Base-by-base conservation (phyloP, 208 protist genomes). In the Novymonas esmeraldas region DNA sequence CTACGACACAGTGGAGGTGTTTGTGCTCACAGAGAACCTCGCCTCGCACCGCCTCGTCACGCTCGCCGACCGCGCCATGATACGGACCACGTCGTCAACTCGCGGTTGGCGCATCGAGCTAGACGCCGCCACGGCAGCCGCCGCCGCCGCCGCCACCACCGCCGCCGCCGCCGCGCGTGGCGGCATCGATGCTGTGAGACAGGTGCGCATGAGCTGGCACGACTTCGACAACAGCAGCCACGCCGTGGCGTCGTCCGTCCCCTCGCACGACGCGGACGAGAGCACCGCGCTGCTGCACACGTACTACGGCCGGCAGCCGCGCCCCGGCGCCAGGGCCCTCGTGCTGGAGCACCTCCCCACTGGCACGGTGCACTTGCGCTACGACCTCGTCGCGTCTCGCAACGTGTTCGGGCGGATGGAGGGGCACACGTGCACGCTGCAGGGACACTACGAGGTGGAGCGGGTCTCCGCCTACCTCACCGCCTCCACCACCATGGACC, bases 1-100 rank as follows among this genome's bases (percentile, higher is more conserved):
- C 74, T 85, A 84, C 75, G 91, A 87, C 62, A 79, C 79, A 6
- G 73, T 93, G 51, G 79, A 78, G 20, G 56, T 96, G 33, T 56
- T 90, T 26, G 91, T 96, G 18, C 63, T 96, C 49, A 94, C 87
- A 11, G 88, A 94, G 50, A 93, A 93, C 69, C 50, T 94, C 44
- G 70, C 58, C 13, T 79, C 82, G 2, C 64, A 78, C 50, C 84
- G 80, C 36, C 68, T 92, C 9, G 86, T 94, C 38, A 96, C 91
- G 34, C 73, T 96, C 31, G 83, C 86, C 7, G 74, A 89, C 52
- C 60, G 60, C 33, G 78, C 82, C 33, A 71, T 85, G 14, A 66
- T 96, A 18, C 61, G 80, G 26, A 78, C 70, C 42, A 93, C 88
- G 13, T 82, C 76, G 13, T 96, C 91, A 0, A 90, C 86, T 3